These are phyloP conservation scores for Backusella tarrabulga DNA, from an alignment of 192 early-diverging fungal genomes.

Conservation along the genomic window DNA sequence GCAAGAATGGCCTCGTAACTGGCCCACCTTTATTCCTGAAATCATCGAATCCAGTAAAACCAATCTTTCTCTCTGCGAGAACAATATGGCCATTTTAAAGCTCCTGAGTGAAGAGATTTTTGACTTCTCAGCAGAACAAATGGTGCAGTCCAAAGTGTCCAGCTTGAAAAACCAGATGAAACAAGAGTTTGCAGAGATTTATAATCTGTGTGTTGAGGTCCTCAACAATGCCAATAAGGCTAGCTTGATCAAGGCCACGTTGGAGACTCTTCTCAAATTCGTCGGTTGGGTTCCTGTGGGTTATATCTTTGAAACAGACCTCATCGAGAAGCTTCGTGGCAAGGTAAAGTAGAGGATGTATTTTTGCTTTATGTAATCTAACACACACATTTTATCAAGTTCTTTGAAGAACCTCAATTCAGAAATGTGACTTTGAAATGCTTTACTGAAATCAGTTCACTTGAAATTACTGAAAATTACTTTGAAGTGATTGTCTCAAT, in stretches of 20 bases:
- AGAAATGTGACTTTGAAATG: constrained; percentile 95
- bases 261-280: constrained; percentile 94
- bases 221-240: constrained; percentile 89
- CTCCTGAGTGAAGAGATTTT: constrained; percentile 99
- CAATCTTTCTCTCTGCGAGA: constrained; percentile 93
- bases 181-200: constrained; percentile 93
- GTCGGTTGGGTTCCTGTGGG: constrained; percentile 98
- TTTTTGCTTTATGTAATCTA: too few relatives aligned
- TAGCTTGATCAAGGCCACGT: constrained; percentile 85
- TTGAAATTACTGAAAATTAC: constrained; percentile 79
- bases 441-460: constrained; percentile 93
- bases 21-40: constrained; percentile 98
- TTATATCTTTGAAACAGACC: constrained; percentile 95
- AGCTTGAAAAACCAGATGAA: constrained; percentile 96
- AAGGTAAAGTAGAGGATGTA: constrained; percentile 51
- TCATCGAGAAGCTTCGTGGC: constrained; percentile 81
- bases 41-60: constrained; percentile 93
- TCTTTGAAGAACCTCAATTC: constrained; percentile 83
- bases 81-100: constrained; percentile 99
- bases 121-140: constrained; percentile 97
- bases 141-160: constrained; percentile 94
- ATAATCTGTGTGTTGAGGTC: constrained; percentile 92
- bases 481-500: constrained; percentile 84
- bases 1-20: constrained; percentile 99
- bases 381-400: constrained; percentile 41